These are phyloP conservation scores for Platismatia glauca DNA, from an alignment of 495 filamentous ascomycete species.

Conservation along the genomic window DNA sequence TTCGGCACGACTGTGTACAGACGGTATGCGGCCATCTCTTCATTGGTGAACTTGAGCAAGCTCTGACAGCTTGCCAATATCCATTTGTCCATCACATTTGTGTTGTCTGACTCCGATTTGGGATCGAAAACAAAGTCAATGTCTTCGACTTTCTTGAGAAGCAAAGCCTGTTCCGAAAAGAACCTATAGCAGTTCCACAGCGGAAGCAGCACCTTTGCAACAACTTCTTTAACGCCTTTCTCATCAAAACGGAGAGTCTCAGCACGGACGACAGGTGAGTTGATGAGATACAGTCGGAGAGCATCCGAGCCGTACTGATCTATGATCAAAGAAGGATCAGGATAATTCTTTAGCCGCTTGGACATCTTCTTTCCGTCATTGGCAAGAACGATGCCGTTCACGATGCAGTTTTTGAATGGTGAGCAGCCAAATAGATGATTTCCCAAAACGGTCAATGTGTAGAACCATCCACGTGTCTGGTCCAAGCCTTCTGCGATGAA, in stretches of 20 bases:
- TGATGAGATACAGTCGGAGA: conserved; percentile 89
- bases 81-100: conserved; percentile 96
- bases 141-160: conserved; percentile 81
- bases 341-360: conserved; percentile 95
- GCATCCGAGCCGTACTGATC: conserved; percentile 87
- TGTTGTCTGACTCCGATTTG: conserved; percentile 58
- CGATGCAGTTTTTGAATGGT: conserved; percentile 94
- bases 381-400: conserved; percentile 91
- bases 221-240: conserved; percentile 87
- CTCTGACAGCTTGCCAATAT: conserved; percentile 90
- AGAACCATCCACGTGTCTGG: conserved; percentile 96
- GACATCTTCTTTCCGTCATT: conserved; percentile 99
- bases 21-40: conserved; percentile 89
- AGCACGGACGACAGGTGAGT: conserved; percentile 90
- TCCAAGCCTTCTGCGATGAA: conserved; percentile 97
- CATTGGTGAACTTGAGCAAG: conserved; percentile 83
- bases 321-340: conserved; percentile 80
- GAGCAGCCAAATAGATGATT: conserved; percentile 82
- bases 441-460: conserved; percentile 82
- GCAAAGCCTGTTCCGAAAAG: conserved; percentile 88
- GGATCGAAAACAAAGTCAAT: conserved; percentile 76
- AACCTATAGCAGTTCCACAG: conserved; percentile 98
- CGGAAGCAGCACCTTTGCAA: conserved; percentile 85
- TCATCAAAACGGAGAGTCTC: conserved; percentile 91
- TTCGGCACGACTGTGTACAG: conserved; percentile 92